Conservation (phyloP, 768 basidiomycete genomes). For the Boletus sensibilis region DNA sequence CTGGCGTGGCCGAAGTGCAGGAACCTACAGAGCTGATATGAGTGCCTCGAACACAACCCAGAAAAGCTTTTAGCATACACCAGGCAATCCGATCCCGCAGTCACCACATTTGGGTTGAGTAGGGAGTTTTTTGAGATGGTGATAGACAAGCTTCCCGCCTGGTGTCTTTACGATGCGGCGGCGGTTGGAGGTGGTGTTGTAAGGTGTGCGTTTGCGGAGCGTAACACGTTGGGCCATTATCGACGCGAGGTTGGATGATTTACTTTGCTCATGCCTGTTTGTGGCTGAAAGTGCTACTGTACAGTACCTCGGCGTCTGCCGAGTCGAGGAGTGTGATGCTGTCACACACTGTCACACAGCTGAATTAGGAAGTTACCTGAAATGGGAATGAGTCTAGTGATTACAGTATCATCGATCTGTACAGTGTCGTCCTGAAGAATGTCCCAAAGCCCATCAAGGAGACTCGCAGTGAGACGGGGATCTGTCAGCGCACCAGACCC, state of each 20-base stretch:
- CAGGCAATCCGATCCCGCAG: constrained; percentile 90
- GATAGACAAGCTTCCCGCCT: constrained; percentile 96
- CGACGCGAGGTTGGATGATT: constrained; percentile 3
- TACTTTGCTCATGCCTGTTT: not conserved
- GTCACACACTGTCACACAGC: not conserved
- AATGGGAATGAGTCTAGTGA: not conserved
- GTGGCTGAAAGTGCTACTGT: constrained; percentile 27
- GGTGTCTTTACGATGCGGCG: constrained; percentile 97
- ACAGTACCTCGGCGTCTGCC: constrained; percentile 22
- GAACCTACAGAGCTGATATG: constrained; percentile 53
- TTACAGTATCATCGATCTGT: constrained; percentile 1
- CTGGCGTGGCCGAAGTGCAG: constrained; percentile 92
- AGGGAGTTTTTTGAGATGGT: constrained; percentile 94
- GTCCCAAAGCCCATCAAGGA: constrained; percentile 18
- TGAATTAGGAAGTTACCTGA: constrained; percentile 4
- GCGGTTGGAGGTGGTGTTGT: constrained; percentile 97
- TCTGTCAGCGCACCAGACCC: constrained; percentile 71
- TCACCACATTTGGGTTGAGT: constrained; percentile 97
- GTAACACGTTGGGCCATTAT: constrained; percentile 98
- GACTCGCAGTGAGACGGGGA: constrained; percentile 60
- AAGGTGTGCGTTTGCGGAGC: constrained; percentile 96
- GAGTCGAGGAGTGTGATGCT: not conserved
- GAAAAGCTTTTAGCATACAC: constrained; percentile 58
- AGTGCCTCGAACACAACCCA: not conserved
- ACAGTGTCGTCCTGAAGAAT: constrained; percentile 3